phyloP scores from a whole-genome alignment of 805 yeast genomes.

The Metschnikowia cerradonensis region DNA sequence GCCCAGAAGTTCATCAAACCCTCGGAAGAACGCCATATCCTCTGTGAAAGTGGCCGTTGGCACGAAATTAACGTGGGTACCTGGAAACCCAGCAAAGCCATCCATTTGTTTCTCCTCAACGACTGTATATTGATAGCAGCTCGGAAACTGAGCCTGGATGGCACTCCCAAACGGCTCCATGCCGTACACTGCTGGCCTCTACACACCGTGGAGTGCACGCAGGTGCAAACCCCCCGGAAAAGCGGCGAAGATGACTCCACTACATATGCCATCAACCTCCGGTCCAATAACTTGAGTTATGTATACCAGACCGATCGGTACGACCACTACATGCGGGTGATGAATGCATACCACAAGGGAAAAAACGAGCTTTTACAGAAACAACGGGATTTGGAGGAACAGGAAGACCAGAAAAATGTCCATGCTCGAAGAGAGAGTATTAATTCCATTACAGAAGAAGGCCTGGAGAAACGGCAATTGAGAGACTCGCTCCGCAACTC shows the following conservation, averaged over 20 bases:
- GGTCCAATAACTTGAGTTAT: constrained; percentile 46
- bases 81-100: constrained; percentile 71
- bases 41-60: constrained; percentile 82
- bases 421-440: constrained; percentile 9
- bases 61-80: constrained; percentile 81
- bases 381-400: constrained; percentile 24
- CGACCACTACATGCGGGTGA: constrained; percentile 53
- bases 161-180: constrained; percentile 40
- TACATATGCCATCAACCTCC: constrained; percentile 42
- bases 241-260: constrained; percentile 22
- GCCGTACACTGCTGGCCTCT: constrained; percentile 82
- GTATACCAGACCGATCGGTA: constrained; percentile 58
- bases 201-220: constrained; percentile 50
- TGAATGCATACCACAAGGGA: constrained; percentile 56
- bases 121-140: constrained; percentile 76
- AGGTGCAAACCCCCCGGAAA: constrained; percentile 28
- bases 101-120: constrained; percentile 71
- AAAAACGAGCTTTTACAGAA: constrained; percentile 45
- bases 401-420: constrained; percentile 11
- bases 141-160: constrained; percentile 37
- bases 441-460: constrained; percentile 19
- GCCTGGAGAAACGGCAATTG: constrained; percentile 36
- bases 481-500: constrained; percentile 48
- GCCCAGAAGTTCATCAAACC: constrained; percentile 76
- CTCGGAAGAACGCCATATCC: constrained; percentile 73